phyloP scores from a whole-genome alignment of 352 stramenopile species.

The Globisporangium rhizosaccharum region DNA sequence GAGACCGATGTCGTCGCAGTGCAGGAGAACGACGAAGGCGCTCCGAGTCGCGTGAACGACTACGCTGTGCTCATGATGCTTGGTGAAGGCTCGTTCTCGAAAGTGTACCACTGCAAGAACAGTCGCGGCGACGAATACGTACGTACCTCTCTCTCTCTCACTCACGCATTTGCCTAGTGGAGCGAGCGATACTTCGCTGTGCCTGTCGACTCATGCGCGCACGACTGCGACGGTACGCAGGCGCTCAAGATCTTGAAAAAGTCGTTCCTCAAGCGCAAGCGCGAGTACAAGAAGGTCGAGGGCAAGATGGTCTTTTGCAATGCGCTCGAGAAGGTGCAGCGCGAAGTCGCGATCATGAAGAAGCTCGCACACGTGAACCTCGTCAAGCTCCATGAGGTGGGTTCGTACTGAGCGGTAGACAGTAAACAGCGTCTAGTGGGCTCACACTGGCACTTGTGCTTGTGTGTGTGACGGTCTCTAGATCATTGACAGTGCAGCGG shows the following conservation, averaged over 20 bases:
- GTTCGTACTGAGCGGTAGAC: too few relatives aligned
- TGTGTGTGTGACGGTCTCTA: conserved; percentile 12
- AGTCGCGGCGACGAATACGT: conserved; percentile 47
- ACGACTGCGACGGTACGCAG: conserved; percentile 15
- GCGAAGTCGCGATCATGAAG: conserved; percentile 83
- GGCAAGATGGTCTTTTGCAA: conserved; percentile 77
- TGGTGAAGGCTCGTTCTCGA: conserved; percentile 73
- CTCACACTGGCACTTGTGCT: not conserved
- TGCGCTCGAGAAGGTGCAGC: conserved; percentile 76
- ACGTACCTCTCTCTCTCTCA: conserved; percentile 6
- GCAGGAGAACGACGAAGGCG: conserved; percentile 51
- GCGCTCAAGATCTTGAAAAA: conserved; percentile 85
- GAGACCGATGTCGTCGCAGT: conserved; percentile 60
- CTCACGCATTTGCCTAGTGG: not conserved
- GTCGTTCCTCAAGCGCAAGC: conserved; percentile 79
- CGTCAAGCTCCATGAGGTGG: conserved; percentile 57
- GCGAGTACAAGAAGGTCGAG: conserved; percentile 74
- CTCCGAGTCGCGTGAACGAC: conserved; percentile 63
- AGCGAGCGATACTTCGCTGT: not conserved
- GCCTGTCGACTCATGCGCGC: not conserved
- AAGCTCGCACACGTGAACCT: conserved; percentile 68
- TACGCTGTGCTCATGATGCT: conserved; percentile 63
- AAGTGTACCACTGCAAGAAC: conserved; percentile 66
- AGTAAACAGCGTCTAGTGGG: not conserved
- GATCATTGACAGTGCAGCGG: conserved; percentile 75